Percentiles rank a stretch among this genome's conserved stretches.
Conservation (phyloP, 2,329 filamentous ascomycete species). For the Aureobasidium sp. region DNA sequence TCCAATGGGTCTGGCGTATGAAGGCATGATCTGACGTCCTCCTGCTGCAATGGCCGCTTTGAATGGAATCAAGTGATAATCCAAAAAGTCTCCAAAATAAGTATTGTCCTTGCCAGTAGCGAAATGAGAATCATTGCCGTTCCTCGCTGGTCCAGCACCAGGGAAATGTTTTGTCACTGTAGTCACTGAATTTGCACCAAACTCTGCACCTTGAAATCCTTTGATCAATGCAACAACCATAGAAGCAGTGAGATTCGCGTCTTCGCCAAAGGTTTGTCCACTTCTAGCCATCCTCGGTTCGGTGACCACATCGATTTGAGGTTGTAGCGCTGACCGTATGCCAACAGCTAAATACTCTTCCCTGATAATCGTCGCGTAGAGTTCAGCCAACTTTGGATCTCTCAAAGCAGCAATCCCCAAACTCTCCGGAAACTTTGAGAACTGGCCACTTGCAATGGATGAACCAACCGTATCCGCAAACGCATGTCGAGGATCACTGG, state of each 20-base stretch:
- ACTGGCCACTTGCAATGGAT: constrained; percentile 75
- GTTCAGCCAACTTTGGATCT: constrained; percentile 71
- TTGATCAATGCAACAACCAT: constrained; percentile 45
- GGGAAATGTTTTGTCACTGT: constrained; percentile 16
- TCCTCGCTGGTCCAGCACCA: constrained; percentile 7
- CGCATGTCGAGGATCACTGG: constrained; percentile 61
- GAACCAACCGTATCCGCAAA: constrained; percentile 78
- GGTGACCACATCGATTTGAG: constrained; percentile 74
- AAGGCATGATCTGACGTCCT: constrained; percentile 17
- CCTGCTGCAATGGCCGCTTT: constrained; percentile 2
- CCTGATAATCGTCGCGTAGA: constrained; percentile 72
- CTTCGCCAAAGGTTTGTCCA: constrained; percentile 78
- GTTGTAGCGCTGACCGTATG: constrained; percentile 79
- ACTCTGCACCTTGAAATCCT: not conserved
- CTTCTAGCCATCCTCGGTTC: constrained; percentile 78
- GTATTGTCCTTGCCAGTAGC: constrained; percentile 16
- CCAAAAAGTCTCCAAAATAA: not conserved
- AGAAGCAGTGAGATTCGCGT: constrained; percentile 73
- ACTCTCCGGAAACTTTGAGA: constrained; percentile 76
- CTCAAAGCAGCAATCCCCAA: constrained; percentile 75
- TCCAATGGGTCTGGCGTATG: constrained; percentile 7
- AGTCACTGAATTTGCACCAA: not conserved
- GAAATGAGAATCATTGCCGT: constrained; percentile 14
- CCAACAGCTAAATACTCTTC: constrained; percentile 72
- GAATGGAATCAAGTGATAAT: constrained; percentile 10